Evolutionary conservation across 805 yeast genomes (phyloP).

Genomic region (Barnettozyma californica): DNA sequence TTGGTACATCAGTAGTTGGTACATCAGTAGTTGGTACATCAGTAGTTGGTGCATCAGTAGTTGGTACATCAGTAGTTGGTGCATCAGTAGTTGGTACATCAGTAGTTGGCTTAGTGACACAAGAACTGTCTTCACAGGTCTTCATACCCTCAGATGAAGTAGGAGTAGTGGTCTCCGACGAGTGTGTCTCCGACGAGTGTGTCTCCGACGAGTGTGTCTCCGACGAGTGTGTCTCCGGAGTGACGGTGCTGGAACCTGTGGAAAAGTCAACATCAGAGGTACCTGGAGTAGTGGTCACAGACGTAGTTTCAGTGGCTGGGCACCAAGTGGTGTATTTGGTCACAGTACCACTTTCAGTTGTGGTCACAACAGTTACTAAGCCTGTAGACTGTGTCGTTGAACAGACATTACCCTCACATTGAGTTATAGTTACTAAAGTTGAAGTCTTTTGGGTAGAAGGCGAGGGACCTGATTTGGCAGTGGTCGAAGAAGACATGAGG

Average conservation of each 20-base stretch:
- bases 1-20: too few species aligned
- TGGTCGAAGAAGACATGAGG: not conserved
- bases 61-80: too few species aligned
- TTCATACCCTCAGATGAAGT: too few species aligned
- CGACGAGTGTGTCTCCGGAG: not conserved
- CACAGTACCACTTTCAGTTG: conserved; percentile 18
- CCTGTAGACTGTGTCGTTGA: conserved; percentile 25
- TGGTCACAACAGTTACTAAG: conserved; percentile 30
- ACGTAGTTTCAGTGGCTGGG: conserved; percentile 12
- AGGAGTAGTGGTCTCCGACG: too few species aligned
- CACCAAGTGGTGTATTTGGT: conserved; percentile 39
- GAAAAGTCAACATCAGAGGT: not conserved
- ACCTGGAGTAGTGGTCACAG: not conserved
- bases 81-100: too few species aligned
- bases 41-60: too few species aligned
- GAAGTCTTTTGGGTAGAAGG: conserved; percentile 5
- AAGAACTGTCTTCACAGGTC: too few species aligned
- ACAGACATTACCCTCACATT: conserved; percentile 14
- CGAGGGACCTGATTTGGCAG: not conserved
- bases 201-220: too few species aligned
- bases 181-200: too few species aligned
- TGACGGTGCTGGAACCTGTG: not conserved
- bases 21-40: too few species aligned
- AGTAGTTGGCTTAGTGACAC: too few species aligned
- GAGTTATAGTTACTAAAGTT: conserved; percentile 20